A percentile compares a stretch with the other conserved stretches of the same genome.
These are phyloP conservation scores for Malassezia vespertilionis DNA, from an alignment of 1,284 basidiomycete species.

Conservation along the genomic window DNA sequence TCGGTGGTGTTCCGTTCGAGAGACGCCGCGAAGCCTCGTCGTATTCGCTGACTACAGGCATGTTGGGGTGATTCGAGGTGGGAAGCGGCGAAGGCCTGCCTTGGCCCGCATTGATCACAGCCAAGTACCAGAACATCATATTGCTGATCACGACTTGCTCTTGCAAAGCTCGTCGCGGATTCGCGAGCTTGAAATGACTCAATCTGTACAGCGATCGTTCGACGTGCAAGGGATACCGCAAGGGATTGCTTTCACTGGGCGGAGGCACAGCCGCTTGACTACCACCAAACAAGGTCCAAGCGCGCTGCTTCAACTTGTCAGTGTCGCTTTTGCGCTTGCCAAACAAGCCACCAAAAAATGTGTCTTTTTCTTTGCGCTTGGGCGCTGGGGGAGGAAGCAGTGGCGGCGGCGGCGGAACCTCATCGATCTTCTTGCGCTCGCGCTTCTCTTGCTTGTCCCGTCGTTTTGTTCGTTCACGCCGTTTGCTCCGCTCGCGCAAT, in stretches of 20 bases:
- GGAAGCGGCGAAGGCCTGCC: slow-evolving; percentile 16
- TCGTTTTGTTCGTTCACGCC: too few relatives aligned
- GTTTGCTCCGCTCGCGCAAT: slow-evolving; percentile 21
- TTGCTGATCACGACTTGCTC: slow-evolving; percentile 98
- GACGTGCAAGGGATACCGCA: slow-evolving; percentile 91
- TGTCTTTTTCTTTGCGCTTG: slow-evolving; percentile 21
- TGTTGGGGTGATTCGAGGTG: neutral
- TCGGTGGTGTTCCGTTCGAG: slow-evolving; percentile 7
- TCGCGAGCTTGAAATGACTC: slow-evolving; percentile 95
- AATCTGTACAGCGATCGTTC: slow-evolving; percentile 93
- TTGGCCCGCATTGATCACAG: slow-evolving; percentile 72
- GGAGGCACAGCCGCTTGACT: slow-evolving; percentile 5
- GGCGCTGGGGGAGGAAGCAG: neutral
- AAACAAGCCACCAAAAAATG: slow-evolving; percentile 31
- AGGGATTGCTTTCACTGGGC: slow-evolving; percentile 49
- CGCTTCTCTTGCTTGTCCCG: slow-evolving; percentile 27
- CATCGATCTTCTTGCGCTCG: slow-evolving; percentile 26
- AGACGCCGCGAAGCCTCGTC: slow-evolving; percentile 5
- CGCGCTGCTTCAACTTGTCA: slow-evolving; percentile 7
- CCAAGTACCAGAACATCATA: slow-evolving; percentile 99
- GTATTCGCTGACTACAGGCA: slow-evolving; percentile 15
- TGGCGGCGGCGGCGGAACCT: slow-evolving; percentile 8
- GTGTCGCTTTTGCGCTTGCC: slow-evolving; percentile 9
- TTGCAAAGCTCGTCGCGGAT: slow-evolving; percentile 85
- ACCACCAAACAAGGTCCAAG: slow-evolving; percentile 3